phyloP scores from a whole-genome alignment of 352 stramenopile genomes.

The Phytophthora tentaculata region DNA sequence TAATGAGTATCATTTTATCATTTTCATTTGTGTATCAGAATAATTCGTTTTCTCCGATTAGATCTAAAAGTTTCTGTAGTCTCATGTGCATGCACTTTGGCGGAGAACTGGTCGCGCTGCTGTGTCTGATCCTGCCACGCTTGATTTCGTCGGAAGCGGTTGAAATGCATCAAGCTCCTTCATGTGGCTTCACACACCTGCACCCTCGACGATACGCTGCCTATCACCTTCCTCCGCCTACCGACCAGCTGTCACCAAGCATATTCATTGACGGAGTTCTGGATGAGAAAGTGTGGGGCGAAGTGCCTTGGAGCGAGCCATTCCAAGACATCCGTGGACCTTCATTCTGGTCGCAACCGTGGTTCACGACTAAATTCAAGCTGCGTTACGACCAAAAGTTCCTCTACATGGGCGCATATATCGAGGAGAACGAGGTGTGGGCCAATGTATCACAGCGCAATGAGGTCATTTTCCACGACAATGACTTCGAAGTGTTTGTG shows the following conservation, averaged over 20 bases:
- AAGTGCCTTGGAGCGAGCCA: constrained; percentile 56
- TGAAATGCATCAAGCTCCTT: constrained; percentile 17
- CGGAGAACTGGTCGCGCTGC: constrained; percentile 13
- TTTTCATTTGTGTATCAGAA: too few species aligned
- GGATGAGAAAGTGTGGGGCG: constrained; percentile 63
- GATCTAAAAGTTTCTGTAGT: too few species aligned
- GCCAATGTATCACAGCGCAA: constrained; percentile 74
- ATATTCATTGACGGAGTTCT: constrained; percentile 63
- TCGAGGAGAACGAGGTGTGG: constrained; percentile 75
- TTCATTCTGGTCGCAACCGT: constrained; percentile 68
- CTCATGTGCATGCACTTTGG: too few species aligned
- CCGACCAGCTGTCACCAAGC: constrained; percentile 12
- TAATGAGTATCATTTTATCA: too few species aligned
- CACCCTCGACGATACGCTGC: constrained; percentile 48
- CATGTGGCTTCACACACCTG: constrained; percentile 35
- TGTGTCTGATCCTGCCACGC: constrained; percentile 17
- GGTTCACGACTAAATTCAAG: constrained; percentile 78
- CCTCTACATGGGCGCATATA: constrained; percentile 74
- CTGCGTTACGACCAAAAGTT: constrained; percentile 73
- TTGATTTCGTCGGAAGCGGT: constrained; percentile 2
- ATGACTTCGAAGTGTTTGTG: constrained; percentile 93
- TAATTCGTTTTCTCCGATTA: too few species aligned
- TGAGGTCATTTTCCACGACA: constrained; percentile 84
- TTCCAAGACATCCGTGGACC: constrained; percentile 76
- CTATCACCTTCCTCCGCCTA: constrained; percentile 37